phyloP scores from a whole-genome alignment of 371 early-diverging fungal species.

The Dichotomocladium elegans region DNA sequence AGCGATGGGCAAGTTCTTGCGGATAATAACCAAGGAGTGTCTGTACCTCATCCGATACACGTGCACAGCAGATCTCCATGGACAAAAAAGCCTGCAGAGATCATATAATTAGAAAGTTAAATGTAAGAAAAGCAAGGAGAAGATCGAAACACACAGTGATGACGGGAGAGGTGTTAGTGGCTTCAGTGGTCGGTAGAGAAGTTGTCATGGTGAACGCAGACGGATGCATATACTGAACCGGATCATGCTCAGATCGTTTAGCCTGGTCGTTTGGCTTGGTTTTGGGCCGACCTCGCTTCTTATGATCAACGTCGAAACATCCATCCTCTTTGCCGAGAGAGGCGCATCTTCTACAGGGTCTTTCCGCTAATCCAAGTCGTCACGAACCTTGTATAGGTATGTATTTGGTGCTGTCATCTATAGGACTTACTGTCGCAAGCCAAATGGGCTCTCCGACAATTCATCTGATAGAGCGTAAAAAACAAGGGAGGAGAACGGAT shows the following conservation, averaged over 20 bases:
- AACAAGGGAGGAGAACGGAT: not conserved
- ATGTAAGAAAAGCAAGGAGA: not conserved
- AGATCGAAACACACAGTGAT: not conserved
- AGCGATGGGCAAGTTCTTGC: conserved; percentile 52
- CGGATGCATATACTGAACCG: not conserved
- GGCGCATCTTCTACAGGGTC: conserved; percentile 76
- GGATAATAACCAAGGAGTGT: conserved; percentile 58
- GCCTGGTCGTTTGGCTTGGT: conserved; percentile 42
- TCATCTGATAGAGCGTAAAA: conserved; percentile 16
- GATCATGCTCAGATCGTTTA: conserved; percentile 7
- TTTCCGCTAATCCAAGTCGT: conserved; percentile 38
- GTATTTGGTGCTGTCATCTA: not conserved
- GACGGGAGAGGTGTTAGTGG: conserved; percentile 1
- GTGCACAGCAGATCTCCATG: conserved; percentile 55
- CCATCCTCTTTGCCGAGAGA: conserved; percentile 63
- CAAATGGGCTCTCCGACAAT: conserved; percentile 43
- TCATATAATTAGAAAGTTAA: too few species aligned
- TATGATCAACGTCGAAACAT: conserved; percentile 77
- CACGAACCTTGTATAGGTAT: too few species aligned
- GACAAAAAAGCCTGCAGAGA: conserved; percentile 30
- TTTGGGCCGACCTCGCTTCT: conserved; percentile 77
- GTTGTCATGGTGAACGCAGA: conserved; percentile 13
- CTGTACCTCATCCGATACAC: conserved; percentile 52
- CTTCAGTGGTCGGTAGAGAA: not conserved
- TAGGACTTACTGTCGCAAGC: conserved; percentile 43